Evolutionary conservation across 306 rosid species (phyloP).

Genomic region (apple (Malus domestica)): DNA sequence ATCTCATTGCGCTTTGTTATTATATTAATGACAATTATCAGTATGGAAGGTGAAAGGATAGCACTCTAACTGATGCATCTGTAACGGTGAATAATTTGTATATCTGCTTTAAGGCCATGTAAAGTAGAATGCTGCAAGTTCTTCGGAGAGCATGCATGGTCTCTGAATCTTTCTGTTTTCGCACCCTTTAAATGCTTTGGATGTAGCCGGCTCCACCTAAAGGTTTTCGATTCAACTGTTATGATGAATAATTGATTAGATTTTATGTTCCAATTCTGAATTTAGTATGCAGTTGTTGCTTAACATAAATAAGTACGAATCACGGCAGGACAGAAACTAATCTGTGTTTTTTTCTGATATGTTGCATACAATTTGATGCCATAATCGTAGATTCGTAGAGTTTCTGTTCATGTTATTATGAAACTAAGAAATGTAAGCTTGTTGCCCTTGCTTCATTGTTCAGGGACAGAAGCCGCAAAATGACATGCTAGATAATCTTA

Average conservation of each 20-base stretch:
- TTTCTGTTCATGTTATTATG: conserved; percentile 2
- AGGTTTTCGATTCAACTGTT: not conserved
- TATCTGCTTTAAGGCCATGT: not conserved
- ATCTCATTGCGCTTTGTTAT: not conserved
- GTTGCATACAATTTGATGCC: not conserved
- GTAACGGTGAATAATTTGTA: not conserved
- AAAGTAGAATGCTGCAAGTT: not conserved
- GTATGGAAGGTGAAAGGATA: not conserved
- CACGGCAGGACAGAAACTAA: not conserved
- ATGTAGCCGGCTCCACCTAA: not conserved
- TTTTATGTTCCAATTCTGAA: not conserved
- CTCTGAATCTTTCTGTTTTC: not conserved
- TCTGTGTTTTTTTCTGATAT: not conserved
- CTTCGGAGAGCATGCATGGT: not conserved
- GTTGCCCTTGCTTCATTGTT: conserved; percentile 20
- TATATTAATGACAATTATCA: no score
- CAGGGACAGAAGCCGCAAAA: conserved; percentile 36
- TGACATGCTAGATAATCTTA: not conserved
- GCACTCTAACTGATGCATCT: not conserved
- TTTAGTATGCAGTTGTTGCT: not conserved
- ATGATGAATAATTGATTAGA: not conserved
- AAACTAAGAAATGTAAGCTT: conserved; percentile 9
- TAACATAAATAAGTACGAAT: not conserved
- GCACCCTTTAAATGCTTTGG: not conserved
- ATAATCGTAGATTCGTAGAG: not conserved